These are phyloP conservation scores for Phytophthora sp. DNA, from an alignment of 352 stramenopile species.

Conservation along the genomic window DNA sequence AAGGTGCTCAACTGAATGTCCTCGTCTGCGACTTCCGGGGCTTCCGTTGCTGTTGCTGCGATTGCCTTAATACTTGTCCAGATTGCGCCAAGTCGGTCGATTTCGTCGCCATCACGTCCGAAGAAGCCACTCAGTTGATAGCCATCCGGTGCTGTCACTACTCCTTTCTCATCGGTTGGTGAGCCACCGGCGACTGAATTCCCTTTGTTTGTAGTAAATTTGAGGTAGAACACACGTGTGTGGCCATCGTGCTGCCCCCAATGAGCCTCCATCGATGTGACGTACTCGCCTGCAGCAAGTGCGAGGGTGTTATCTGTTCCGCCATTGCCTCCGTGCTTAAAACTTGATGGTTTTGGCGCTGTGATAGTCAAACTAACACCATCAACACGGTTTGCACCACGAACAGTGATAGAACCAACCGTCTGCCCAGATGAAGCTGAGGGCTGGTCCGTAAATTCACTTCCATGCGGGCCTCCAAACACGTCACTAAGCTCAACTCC, in stretches of 20 bases:
- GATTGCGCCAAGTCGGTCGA: conserved; percentile 18
- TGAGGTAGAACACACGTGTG: conserved; percentile 26
- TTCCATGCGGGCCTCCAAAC: conserved; percentile 46
- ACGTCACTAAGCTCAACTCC: conserved; percentile 36
- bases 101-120: conserved; percentile 18
- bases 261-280: conserved; percentile 48
- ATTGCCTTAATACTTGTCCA: conserved; percentile 20
- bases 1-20: conserved; percentile 18
- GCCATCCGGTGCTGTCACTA: conserved; percentile 14
- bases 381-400: conserved; percentile 39
- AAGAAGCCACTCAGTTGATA: conserved; percentile 26
- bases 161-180: conserved; percentile 10
- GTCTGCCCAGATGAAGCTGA: conserved; percentile 30
- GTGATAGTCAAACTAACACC: conserved; percentile 42
- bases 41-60: conserved; percentile 1
- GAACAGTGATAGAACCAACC: conserved; percentile 41
- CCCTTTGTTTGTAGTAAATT: conserved; percentile 15
- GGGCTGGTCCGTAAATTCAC: conserved; percentile 40
- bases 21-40: conserved; percentile 12
- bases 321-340: conserved; percentile 43
- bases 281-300: conserved; percentile 24
- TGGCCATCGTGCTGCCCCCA: conserved; percentile 17
- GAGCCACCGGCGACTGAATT: conserved; percentile 11
- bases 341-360: conserved; percentile 24
- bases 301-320: conserved; percentile 39